These are phyloP conservation scores for Antitrichia curtipendula DNA, from an alignment of 225 moss, liverwort and hornwort genomes.

Conservation along the genomic window DNA sequence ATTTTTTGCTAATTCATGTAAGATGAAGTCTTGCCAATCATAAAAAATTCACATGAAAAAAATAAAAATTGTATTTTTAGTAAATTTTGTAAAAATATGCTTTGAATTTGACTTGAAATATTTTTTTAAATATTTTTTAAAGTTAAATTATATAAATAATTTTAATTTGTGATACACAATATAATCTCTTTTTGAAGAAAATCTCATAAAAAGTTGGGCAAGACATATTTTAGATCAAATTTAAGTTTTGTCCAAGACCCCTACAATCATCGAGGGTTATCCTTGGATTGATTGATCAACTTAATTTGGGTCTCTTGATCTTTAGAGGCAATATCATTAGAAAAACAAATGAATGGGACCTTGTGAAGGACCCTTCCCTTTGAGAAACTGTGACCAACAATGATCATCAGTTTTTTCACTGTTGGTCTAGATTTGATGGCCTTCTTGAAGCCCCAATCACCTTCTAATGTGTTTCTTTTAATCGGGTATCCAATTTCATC, in stretches of 20 bases:
- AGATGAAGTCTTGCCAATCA: background rate
- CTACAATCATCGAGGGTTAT: rapidly evolving
- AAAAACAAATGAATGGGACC: no score
- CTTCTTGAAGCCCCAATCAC: no score
- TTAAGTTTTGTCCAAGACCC: background rate
- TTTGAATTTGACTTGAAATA: background rate
- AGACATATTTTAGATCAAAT: background rate
- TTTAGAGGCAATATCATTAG: background rate
- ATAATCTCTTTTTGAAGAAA: background rate
- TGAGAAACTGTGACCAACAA: no score
- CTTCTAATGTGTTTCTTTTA: no score
- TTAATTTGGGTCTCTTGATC: background rate
- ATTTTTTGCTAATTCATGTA: background rate
- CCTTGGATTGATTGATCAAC: background rate
- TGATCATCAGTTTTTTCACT: no score
- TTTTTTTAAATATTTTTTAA: no score
- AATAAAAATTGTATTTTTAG: background rate
- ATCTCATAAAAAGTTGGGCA: background rate
- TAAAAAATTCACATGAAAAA: background rate
- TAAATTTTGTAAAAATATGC: background rate
- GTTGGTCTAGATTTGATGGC: rapidly evolving
- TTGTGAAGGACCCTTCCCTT: no score
- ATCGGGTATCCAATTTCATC: no score
- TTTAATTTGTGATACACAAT: background rate
- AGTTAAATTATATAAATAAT: background rate